Evolutionary conservation across 306 rosid species (phyloP), one percentile per base, ranked within the genome.

Genomic region (Cucumis cinereus): DNA sequence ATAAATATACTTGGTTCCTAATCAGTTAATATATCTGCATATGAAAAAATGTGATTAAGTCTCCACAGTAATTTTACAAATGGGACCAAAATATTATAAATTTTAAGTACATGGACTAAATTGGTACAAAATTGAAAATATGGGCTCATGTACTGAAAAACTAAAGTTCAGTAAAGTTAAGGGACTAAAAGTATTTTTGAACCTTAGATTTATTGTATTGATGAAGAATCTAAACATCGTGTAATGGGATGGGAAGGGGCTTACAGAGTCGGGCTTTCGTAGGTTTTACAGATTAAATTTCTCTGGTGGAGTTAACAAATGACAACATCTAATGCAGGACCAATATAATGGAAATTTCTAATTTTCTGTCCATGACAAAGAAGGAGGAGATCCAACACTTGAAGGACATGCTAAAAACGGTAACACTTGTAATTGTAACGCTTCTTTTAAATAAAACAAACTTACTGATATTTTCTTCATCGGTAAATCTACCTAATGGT

Each of bases 341-440:
- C 76, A 88, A 84, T 81, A 82, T 90, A 69, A 77, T 56, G 82
- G 92, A 88, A 82, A 87, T 81, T 52, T 84, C 86, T 79, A 80
- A 80, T 40, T 80, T 79, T 83, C 87, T 91, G 77, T 85, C 83
- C 49, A 20, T 79, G 22, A 78, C 79, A 64, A 88, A 84, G 80
- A 89, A 86, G 86, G 76, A 86, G 23, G 96, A 93, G 87, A 84
- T 93, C 80, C 88, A 88, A 75, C 80, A 79, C 77, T 81, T 91
- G 87, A 87, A 13, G 80, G 80, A 55, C 43, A 81, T 84, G 88
- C 84, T 88, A 68, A 82, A 86, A 83, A 74, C 35, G 92, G 98
- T 93, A 13, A 75, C 24, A 36, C 35, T 58, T 62, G 36, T 43
- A 20, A 19, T 15, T 16, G 41, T 41, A 13, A n/a, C 41, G 24